A percentile compares a stretch with the other conserved stretches of the same genome.
Evolutionary conservation across 2,329 filamentous ascomycete genomes (phyloP).

Genomic region (Colletotrichum sp.): DNA sequence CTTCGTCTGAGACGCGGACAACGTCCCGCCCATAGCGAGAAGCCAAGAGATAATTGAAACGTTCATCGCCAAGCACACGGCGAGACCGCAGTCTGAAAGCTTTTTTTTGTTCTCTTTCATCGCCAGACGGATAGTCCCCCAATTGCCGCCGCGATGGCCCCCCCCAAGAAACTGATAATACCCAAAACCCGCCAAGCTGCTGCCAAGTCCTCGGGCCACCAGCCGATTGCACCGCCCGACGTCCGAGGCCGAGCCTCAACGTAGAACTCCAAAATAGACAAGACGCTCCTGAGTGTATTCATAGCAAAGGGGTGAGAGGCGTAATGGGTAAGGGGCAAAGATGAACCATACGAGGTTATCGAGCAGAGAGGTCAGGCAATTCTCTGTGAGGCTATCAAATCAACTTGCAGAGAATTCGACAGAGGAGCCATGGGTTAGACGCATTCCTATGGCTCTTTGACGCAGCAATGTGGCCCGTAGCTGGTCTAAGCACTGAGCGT

Average conservation of each 20-base stretch:
- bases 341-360: neutral
- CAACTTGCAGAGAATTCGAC: neutral
- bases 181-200: constrained; percentile 16
- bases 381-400: neutral
- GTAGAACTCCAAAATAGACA: constrained; percentile 1
- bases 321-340: neutral
- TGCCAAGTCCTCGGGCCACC: constrained; percentile 14
- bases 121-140: neutral
- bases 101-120: neutral
- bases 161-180: neutral
- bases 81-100: neutral
- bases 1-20: constrained; percentile 3
- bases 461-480: neutral
- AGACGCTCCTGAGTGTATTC: neutral
- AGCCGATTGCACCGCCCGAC: neutral
- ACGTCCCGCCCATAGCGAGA: neutral
- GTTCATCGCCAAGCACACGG: constrained; percentile 10
- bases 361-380: neutral
- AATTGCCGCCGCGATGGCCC: neutral
- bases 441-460: neutral
- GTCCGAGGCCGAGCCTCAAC: constrained; percentile 4
- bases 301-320: neutral
- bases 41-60: constrained; percentile 19
- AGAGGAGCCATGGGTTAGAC: neutral
- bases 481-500: neutral